phyloP scores from a whole-genome alignment of 306 rosid genomes.

The Dryas octopetala region DNA sequence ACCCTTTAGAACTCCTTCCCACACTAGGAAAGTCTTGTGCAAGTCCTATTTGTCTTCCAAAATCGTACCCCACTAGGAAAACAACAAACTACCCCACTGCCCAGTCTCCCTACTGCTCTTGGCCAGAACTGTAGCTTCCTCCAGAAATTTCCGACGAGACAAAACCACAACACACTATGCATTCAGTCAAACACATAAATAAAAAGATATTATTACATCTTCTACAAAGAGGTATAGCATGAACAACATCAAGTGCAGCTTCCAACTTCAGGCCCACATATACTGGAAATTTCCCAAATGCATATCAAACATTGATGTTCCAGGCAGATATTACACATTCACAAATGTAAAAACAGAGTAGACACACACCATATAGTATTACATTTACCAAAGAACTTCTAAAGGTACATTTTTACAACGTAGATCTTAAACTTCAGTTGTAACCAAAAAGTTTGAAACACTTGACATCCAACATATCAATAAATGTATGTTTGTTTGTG shows the following conservation, averaged over 20 bases:
- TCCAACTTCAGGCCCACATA: background rate
- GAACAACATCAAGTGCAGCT: background rate
- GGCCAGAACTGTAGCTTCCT: no score
- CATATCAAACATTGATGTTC: no score
- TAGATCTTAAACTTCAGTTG: background rate
- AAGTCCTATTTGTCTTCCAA: no score
- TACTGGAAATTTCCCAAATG: no score
- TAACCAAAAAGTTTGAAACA: background rate
- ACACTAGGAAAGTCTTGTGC: no score
- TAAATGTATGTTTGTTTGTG: no score
- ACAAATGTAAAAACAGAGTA: background rate
- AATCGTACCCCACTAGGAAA: no score
- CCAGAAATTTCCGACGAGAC: no score
- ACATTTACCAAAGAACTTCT: background rate
- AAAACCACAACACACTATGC: no score
- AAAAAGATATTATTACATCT: background rate
- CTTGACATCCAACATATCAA: constrained; percentile 4
- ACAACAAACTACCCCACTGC: no score
- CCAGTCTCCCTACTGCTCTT: no score
- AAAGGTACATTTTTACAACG: background rate
- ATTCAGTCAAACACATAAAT: background rate
- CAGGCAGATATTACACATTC: background rate
- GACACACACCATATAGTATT: background rate
- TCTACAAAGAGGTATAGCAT: background rate
- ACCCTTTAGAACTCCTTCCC: no score